Conservation (phyloP, 192 early-diverging fungal genomes). For the Coemansia sp. region DNA sequence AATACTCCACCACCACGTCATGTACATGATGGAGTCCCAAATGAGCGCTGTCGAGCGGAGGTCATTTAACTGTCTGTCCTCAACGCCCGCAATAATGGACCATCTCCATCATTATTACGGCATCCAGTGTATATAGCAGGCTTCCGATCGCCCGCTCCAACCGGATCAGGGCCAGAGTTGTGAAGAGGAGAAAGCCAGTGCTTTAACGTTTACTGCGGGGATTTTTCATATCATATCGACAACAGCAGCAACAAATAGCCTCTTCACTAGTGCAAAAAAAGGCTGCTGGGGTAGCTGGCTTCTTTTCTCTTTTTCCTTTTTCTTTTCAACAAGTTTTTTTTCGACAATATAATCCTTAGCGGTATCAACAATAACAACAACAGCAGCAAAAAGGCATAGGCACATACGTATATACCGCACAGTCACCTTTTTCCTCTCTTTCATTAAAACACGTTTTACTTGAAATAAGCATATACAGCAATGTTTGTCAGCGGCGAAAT, state of each 20-base stretch:
- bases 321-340: not conserved
- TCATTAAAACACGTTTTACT: not conserved
- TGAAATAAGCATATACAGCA: not conserved
- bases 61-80: conserved; percentile 82
- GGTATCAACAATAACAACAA: too few relatives aligned
- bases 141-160: not conserved
- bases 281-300: too few relatives aligned
- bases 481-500: conserved; percentile 52
- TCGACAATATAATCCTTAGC: too few relatives aligned
- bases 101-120: conserved; percentile 64
- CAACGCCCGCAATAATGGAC: conserved; percentile 74
- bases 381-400: too few relatives aligned
- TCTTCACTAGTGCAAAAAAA: too few relatives aligned
- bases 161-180: not conserved
- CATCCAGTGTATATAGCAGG: conserved; percentile 11
- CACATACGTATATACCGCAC: too few relatives aligned
- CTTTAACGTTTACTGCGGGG: not conserved
- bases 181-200: not conserved
- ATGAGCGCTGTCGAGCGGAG: conserved; percentile 74
- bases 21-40: conserved; percentile 87
- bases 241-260: too few relatives aligned
- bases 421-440: not conserved
- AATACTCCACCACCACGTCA: conserved; percentile 94
- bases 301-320: not conserved
- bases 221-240: not conserved